A percentile compares a stretch with the other conserved stretches of the same genome.
These are phyloP conservation scores for Nemania abortiva DNA, from an alignment of 2,329 filamentous ascomycete species.

Conservation along the genomic window DNA sequence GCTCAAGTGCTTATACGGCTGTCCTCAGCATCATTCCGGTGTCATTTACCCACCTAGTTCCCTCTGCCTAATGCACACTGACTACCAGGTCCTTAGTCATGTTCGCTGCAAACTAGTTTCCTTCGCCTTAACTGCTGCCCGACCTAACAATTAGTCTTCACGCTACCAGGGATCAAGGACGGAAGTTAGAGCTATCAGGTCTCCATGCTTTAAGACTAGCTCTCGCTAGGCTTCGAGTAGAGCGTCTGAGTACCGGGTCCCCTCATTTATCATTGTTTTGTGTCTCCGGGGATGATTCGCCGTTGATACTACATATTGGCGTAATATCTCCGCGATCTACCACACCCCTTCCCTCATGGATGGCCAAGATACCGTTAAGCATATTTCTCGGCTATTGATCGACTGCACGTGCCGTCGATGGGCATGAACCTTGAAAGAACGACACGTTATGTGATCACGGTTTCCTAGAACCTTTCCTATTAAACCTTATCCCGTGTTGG, in stretches of 20 bases:
- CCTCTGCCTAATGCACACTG: neutral
- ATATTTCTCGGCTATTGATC: neutral
- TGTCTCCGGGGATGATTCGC: neutral
- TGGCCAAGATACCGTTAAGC: neutral
- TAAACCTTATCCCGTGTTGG: constrained; percentile 1
- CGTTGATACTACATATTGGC: neutral
- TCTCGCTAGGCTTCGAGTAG: neutral
- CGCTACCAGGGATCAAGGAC: constrained; percentile 1
- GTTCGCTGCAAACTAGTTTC: neutral
- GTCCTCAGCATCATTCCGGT: constrained; percentile 5
- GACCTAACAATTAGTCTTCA: neutral
- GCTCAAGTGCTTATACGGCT: constrained; percentile 3
- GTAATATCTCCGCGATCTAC: constrained; percentile 4
- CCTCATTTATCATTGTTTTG: neutral
- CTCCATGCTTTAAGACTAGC: neutral
- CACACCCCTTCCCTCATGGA: neutral
- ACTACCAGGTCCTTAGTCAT: neutral
- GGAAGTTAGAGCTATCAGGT: neutral
- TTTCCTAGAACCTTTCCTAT: neutral
- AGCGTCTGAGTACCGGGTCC: neutral
- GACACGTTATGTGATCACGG: constrained; percentile 11
- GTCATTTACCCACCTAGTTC: neutral
- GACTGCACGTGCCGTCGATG: constrained; percentile 2
- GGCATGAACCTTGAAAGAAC: constrained; percentile 17
- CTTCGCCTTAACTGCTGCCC: neutral